Base-by-base conservation (phyloP, 331 rosid species). In the Pyracantha coccinea region DNA sequence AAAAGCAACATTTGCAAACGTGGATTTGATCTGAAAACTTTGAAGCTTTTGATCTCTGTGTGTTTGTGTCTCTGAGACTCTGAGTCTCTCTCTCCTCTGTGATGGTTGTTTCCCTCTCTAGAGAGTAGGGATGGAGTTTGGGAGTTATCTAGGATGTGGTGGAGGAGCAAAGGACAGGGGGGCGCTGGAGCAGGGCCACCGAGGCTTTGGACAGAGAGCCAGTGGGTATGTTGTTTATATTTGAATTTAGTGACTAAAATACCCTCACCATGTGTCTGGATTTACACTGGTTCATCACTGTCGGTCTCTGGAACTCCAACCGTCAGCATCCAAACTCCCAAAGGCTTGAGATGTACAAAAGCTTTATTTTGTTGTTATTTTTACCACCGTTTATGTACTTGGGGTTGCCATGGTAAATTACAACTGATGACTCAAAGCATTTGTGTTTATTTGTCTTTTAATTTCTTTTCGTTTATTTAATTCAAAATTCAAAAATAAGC, bases 131-230 rank as follows among this genome's bases (percentile, higher is more conserved):
- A 50, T 2, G 55, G 20, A 2, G 20, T 16, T 50, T 24, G 65
- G 28, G 20, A 19, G 19, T 19, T 54, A 58, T 59, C 38, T 23
- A 57, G 72, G 62, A 64, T 54, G 68, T 64, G 60, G 77, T 70
- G 15, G 68, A 31, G 69, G 74, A 17, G 57, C 68, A 55, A 55
- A 66, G 41, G 71, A 52, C 41, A 61, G 41, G 28, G 64, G 5
- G 7, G 83, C 59, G 75, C 58, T 66, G 66, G 25, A 35, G 75
- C 79, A 74, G 72, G 19, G 76, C 61, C 79, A 68, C 55, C 6
- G n/a, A 17, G 57, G 33, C 79, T 64, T 79, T 33, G 76, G 76
- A 67, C 71, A 61, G 83, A 60, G 83, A 32, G 83, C 79, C 65
- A 35, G 6, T 6, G 29, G 20, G 66, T 60, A 31, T 55, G 2